These are phyloP conservation scores for Cladosporium sp. DNA, from an alignment of 2,329 filamentous ascomycete genomes.

Conservation along the genomic window DNA sequence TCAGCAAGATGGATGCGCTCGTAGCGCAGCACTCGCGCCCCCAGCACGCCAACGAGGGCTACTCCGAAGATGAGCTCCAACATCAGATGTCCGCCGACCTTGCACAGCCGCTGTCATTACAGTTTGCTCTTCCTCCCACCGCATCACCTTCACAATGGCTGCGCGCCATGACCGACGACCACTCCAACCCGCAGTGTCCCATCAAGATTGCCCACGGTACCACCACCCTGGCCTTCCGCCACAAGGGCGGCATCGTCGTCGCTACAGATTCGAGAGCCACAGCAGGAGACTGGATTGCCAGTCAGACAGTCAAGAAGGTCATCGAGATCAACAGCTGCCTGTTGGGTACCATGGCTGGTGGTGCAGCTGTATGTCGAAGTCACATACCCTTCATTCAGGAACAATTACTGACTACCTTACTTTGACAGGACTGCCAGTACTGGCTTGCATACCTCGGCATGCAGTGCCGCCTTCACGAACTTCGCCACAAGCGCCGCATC, in stretches of 20 bases:
- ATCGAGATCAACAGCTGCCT: constrained; percentile 96
- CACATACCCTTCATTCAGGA: not conserved
- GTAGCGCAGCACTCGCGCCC: constrained; percentile 87
- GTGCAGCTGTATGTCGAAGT: constrained; percentile 67
- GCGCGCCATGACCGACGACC: constrained; percentile 93
- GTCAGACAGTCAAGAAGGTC: constrained; percentile 99
- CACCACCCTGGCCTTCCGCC: constrained; percentile 95
- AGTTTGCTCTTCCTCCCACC: constrained; percentile 92
- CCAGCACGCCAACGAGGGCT: constrained; percentile 67
- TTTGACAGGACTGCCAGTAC: constrained; percentile 90
- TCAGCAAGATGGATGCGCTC: constrained; percentile 73
- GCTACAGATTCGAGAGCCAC: constrained; percentile 96
- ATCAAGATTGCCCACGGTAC: constrained; percentile 99
- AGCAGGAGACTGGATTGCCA: constrained; percentile 98
- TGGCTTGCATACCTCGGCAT: constrained; percentile 98
- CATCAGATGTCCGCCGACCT: constrained; percentile 67
- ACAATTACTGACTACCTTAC: not conserved
- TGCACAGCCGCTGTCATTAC: constrained; percentile 74
- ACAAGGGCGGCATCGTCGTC: constrained; percentile 97
- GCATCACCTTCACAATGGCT: constrained; percentile 90
- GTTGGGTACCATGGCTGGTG: constrained; percentile 96
- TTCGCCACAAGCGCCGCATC: constrained; percentile 98
- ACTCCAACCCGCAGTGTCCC: constrained; percentile 91
- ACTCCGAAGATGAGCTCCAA: constrained; percentile 52
- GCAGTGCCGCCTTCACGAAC: constrained; percentile 98